phyloP scores from a whole-genome alignment of 169 alveolate species.

The Cystoisospora suis region DNA sequence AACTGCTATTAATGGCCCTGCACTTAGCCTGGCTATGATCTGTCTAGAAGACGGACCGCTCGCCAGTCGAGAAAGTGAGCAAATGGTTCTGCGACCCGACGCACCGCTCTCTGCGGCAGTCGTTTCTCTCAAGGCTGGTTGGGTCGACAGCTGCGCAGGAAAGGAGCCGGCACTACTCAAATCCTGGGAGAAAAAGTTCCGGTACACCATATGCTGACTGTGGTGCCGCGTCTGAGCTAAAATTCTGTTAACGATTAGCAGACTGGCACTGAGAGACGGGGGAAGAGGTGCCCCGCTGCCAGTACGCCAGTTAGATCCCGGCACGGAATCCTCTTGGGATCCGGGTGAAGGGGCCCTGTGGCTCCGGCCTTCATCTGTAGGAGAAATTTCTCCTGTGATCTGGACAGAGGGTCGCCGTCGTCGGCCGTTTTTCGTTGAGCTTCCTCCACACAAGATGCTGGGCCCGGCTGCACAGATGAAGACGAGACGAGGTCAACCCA shows the following conservation, averaged over 20 bases:
- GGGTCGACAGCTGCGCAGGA: too few relatives aligned
- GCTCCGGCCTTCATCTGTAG: neutral
- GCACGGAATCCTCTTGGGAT: neutral
- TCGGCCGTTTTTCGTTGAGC: neutral
- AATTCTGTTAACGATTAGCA: neutral
- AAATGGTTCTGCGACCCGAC: too few relatives aligned
- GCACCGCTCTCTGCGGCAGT: too few relatives aligned
- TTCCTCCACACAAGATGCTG: neutral
- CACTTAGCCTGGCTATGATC: too few relatives aligned
- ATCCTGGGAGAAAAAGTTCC: neutral
- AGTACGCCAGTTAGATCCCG: neutral
- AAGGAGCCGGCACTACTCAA: neutral
- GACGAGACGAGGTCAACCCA: too few relatives aligned
- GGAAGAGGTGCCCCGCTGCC: neutral
- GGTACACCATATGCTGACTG: constrained; percentile 11
- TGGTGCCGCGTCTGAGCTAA: constrained; percentile 21
- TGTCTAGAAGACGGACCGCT: too few relatives aligned
- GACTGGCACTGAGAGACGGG: neutral
- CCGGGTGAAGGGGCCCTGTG: neutral
- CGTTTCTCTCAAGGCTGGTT: too few relatives aligned
- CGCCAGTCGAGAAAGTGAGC: too few relatives aligned
- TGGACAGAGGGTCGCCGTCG: neutral
- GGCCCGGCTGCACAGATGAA: constrained; percentile 3
- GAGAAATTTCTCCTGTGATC: neutral
- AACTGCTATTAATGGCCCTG: too few relatives aligned